Conservation (phyloP, 768 basidiomycete species). For the Leccinum obscurum region DNA sequence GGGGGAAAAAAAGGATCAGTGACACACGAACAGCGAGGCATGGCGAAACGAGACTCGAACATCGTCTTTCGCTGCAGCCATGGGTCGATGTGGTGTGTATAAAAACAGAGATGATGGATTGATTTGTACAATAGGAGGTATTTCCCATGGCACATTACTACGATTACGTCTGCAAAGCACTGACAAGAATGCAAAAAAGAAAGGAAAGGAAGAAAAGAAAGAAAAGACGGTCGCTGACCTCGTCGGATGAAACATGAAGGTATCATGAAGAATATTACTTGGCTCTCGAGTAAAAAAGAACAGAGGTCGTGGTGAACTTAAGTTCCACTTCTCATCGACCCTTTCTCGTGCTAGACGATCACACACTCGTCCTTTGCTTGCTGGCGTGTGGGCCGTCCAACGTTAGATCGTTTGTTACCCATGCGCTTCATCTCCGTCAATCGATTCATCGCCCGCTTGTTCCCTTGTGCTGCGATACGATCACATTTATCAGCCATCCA, state of each 20-base stretch:
- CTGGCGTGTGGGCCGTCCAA: constrained; percentile 86
- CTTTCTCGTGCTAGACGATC: constrained; percentile 53
- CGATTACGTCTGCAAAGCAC: constrained; percentile 13
- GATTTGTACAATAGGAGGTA: constrained; percentile 18
- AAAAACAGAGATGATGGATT: not conserved
- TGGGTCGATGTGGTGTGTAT: constrained; percentile 12
- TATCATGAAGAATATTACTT: constrained; percentile 13
- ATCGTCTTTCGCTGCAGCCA: constrained; percentile 31
- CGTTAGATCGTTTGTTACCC: constrained; percentile 75
- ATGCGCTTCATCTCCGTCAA: constrained; percentile 93
- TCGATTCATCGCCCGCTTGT: constrained; percentile 95
- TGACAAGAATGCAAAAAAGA: constrained; percentile 14
- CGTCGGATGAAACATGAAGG: constrained; percentile 9
- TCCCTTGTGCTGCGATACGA: constrained; percentile 77
- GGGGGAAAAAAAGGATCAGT: constrained; percentile 1
- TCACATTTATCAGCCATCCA: constrained; percentile 4
- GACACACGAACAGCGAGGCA: not conserved
- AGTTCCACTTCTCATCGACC: constrained; percentile 8
- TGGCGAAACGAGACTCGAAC: constrained; percentile 20
- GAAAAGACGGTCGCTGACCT: constrained; percentile 4
- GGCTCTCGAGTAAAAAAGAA: not conserved
- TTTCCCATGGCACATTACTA: constrained; percentile 1
- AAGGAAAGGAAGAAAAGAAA: not conserved
- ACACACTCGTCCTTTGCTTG: constrained; percentile 94
- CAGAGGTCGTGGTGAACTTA: constrained; percentile 9